Conservation (phyloP, 2,329 filamentous ascomycete genomes). For the Lecanicillium sp. region DNA sequence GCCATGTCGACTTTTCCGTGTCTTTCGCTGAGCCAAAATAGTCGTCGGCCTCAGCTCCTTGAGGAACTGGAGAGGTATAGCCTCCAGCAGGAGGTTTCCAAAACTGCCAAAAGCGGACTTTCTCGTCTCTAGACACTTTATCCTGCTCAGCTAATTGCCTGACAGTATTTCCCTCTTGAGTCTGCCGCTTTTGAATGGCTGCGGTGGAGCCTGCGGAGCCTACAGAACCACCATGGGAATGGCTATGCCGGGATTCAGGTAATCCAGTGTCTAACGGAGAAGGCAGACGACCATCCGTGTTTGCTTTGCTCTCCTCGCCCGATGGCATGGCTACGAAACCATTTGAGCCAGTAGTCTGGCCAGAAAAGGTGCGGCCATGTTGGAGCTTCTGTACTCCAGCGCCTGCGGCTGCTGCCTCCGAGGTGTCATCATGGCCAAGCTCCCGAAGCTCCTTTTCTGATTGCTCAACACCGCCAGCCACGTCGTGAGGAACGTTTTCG, state of each 20-base stretch:
- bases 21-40: slow-evolving; percentile 15
- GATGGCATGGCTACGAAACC: no score
- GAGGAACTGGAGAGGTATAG: slow-evolving; percentile 53
- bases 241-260: slow-evolving; percentile 23
- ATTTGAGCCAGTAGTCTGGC: no score
- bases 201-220: slow-evolving; percentile 30
- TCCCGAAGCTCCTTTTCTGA: slow-evolving; percentile 17
- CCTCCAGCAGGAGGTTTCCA: slow-evolving; percentile 56
- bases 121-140: slow-evolving; percentile 38
- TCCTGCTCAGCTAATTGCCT: slow-evolving; percentile 40
- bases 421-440: slow-evolving; percentile 14
- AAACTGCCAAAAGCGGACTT: slow-evolving; percentile 51
- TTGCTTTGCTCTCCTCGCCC: no score
- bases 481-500: slow-evolving; percentile 43
- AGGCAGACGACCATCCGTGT: slow-evolving; percentile 13
- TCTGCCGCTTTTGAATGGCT: slow-evolving; percentile 11
- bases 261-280: slow-evolving; percentile 16
- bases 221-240: slow-evolving; percentile 27
- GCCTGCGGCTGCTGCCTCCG: slow-evolving; percentile 25
- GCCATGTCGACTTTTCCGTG: slow-evolving; percentile 38
- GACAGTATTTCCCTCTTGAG: slow-evolving; percentile 37
- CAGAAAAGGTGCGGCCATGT: no score
- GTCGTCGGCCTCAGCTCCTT: slow-evolving; percentile 38
- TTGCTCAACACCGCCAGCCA: slow-evolving; percentile 37
- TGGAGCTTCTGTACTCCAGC: no score